phyloP scores from a whole-genome alignment of 2,329 filamentous ascomycete species.

The Aspergillus sp. region DNA sequence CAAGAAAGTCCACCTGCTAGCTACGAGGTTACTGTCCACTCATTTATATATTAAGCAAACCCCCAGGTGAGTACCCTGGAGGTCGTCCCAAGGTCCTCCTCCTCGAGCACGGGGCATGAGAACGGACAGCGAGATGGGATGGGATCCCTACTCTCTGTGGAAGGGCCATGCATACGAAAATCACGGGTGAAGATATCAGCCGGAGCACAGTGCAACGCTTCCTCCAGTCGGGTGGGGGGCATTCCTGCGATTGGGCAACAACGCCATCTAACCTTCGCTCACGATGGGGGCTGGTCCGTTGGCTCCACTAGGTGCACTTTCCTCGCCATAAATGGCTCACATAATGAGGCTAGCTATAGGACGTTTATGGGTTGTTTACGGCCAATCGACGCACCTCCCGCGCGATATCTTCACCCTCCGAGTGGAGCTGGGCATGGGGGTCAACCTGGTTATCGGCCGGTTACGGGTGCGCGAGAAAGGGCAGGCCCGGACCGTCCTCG shows the following conservation, averaged over 20 bases:
- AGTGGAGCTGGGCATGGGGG: slow-evolving; percentile 6
- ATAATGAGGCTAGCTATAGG: not conserved
- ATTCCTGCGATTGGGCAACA: not conserved
- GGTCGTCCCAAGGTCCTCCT: not conserved
- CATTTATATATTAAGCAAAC: slow-evolving; percentile 2
- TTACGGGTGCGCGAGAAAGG: not conserved
- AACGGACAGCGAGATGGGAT: not conserved
- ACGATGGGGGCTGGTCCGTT: not conserved
- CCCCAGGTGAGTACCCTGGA: slow-evolving; percentile 9
- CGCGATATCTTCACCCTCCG: not conserved
- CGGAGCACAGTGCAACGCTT: not conserved
- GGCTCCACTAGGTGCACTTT: not conserved
- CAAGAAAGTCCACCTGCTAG: not conserved
- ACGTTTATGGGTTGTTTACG: not conserved
- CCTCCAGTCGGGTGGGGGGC: not conserved
- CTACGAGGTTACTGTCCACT: not conserved
- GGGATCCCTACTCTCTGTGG: not conserved
- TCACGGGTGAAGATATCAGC: not conserved
- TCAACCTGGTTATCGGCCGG: not conserved
- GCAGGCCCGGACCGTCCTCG: not conserved
- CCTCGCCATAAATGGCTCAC: not conserved
- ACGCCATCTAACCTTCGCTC: not conserved
- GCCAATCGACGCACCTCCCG: not conserved
- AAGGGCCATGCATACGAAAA: not conserved
- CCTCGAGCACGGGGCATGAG: not conserved